Percentiles rank a stretch among this genome's conserved stretches.
Evolutionary conservation across 169 alveolate species (phyloP).

Genomic region (Eimeria nieschulzi): DNA sequence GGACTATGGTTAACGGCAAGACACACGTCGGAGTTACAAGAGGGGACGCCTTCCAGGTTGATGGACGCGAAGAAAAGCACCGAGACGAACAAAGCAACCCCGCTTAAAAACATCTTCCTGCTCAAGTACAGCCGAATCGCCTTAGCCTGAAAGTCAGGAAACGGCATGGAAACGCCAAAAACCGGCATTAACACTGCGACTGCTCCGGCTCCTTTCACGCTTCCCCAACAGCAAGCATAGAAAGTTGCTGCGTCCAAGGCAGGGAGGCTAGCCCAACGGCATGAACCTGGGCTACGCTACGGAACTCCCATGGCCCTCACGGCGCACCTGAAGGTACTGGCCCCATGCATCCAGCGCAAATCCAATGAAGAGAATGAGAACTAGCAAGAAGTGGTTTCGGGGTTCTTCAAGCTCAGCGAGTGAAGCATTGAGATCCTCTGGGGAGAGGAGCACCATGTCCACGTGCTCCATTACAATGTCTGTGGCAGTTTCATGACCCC

Average conservation of each 20-base stretch:
- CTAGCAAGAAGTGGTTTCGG: neutral
- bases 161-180: neutral
- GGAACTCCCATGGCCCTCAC: too few species aligned
- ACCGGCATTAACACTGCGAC: neutral
- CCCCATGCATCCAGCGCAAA: conserved; percentile 12
- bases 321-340: conserved; percentile 11
- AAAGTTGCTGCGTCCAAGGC: too few species aligned
- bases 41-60: conserved; percentile 47
- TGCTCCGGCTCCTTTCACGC: too few species aligned
- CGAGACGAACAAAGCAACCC: neutral
- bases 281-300: too few species aligned
- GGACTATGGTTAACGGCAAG: neutral
- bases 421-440: neutral
- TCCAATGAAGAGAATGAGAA: neutral
- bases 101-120: neutral
- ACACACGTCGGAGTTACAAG: conserved; percentile 52
- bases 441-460: neutral
- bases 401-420: too few species aligned
- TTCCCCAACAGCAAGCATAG: too few species aligned
- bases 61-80: conserved; percentile 44
- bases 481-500: conserved; percentile 15
- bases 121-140: conserved; percentile 22
- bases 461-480: neutral
- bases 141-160: neutral
- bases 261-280: too few species aligned